These are phyloP conservation scores for Candida ficus DNA, from an alignment of 805 yeast species.

Conservation along the genomic window DNA sequence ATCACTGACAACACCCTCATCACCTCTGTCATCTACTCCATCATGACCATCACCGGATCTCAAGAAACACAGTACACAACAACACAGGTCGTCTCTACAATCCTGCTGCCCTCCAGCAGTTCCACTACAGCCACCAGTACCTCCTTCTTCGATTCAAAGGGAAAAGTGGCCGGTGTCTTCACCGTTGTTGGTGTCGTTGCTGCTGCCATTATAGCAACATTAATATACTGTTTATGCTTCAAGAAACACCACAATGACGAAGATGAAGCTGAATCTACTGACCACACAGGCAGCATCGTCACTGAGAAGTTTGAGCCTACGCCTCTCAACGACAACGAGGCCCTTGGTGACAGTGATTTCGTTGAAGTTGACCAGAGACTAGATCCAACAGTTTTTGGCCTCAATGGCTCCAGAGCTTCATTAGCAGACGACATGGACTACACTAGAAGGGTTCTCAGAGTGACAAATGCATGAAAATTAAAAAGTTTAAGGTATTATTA, in stretches of 20 bases:
- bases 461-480: slow-evolving; percentile 35
- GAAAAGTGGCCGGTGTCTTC: slow-evolving; percentile 79
- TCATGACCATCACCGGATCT: slow-evolving; percentile 31
- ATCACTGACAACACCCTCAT: neutral
- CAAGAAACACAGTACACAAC: slow-evolving; percentile 24
- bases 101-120: no score
- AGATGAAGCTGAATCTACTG: slow-evolving; percentile 8
- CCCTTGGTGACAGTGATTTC: slow-evolving; percentile 18
- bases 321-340: neutral
- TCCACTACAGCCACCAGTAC: no score
- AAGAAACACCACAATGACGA: slow-evolving; percentile 17
- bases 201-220: slow-evolving; percentile 36
- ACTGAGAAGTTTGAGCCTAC: slow-evolving; percentile 3
- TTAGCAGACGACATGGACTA: slow-evolving; percentile 55
- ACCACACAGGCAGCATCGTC: slow-evolving; percentile 1
- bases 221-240: slow-evolving; percentile 41
- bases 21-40: slow-evolving; percentile 31
- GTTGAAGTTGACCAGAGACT: slow-evolving; percentile 52
- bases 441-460: slow-evolving; percentile 48
- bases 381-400: slow-evolving; percentile 55
- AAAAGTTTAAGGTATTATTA: neutral
- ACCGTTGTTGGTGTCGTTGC: slow-evolving; percentile 67
- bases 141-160: slow-evolving; percentile 54
- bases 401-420: slow-evolving; percentile 39
- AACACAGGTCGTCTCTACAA: slow-evolving; percentile 23